Evolutionary conservation across 345 rosid species (phyloP), one percentile per base, ranked within the genome.

Genomic region (Populus davidiana): DNA sequence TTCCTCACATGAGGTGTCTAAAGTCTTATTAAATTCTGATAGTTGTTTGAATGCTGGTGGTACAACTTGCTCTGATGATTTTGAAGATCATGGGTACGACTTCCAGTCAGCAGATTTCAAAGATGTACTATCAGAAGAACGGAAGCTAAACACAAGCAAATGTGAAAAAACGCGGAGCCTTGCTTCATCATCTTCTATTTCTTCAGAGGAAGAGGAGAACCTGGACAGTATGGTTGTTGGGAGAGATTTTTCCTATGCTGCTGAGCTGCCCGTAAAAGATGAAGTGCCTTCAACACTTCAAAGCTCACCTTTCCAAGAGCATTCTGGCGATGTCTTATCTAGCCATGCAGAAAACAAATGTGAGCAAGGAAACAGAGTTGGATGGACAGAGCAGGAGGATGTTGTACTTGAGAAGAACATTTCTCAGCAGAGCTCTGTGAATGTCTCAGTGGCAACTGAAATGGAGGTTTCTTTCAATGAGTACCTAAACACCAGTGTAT

Each of bases 131-230:
- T 47, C 81, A 68, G 61, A 78, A 67, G 72, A 47, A 44, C 77
- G 62, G 81, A 75, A 44, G 76, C 68, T 66, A 25, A 78, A 85
- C 62, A 71, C 63, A 71, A 70, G 36, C 47, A 72, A 31, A 67
- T 61, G 38, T 20, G 76, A 56, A 74, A 77, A 72, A 71, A 75
- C 66, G 63, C 79, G 77, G 70, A 33, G 54, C 80, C 38, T 64
- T 66, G 23, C 71, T 52, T 85, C 84, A 64, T 80, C 78, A 12
- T 74, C 78, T 43, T 78, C 79, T 75, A 73, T 77, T 69, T 78
- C 73, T 69, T 79, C 72, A 16, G 75, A 76, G 70, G 86, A 77
- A 35, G 84, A 81, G 31, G 82, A 83, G 77, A 84, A 62, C 54
- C 63, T 2, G 13, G 80, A 77, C 20, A 54, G 56, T 2, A 54